These are phyloP conservation scores for Onygenales sp. DNA, from an alignment of 2,329 filamentous ascomycete genomes.

Conservation along the genomic window DNA sequence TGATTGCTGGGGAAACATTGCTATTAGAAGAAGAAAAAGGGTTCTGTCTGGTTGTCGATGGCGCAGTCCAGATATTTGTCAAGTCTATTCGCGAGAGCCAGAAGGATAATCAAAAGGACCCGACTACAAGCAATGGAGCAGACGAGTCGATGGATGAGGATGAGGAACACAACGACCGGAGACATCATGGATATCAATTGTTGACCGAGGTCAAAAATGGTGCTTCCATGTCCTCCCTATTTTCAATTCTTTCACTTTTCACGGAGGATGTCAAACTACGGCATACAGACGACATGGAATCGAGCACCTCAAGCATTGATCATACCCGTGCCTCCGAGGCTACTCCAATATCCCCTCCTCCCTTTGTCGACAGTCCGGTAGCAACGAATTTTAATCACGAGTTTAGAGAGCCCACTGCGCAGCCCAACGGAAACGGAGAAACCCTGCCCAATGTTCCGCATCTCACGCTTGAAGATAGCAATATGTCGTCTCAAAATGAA, in stretches of 20 bases:
- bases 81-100: slow-evolving; percentile 59
- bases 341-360: slow-evolving; percentile 28
- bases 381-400: slow-evolving; percentile 12
- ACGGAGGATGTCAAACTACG: slow-evolving; percentile 85
- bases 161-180: slow-evolving; percentile 52
- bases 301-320: slow-evolving; percentile 26
- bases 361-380: slow-evolving; percentile 20
- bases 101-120: slow-evolving; percentile 14
- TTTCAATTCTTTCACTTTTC: slow-evolving; percentile 87
- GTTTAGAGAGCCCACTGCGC: slow-evolving; percentile 8
- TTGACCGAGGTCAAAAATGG: slow-evolving; percentile 96
- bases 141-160: slow-evolving; percentile 30
- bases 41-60: slow-evolving; percentile 95
- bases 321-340: slow-evolving; percentile 28
- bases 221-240: slow-evolving; percentile 94
- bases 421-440: slow-evolving; percentile 18
- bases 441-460: slow-evolving; percentile 58
- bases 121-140: slow-evolving; percentile 33
- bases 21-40: slow-evolving; percentile 96
- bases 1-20: slow-evolving; percentile 92
- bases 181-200: slow-evolving; percentile 81
- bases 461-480: slow-evolving; percentile 47
- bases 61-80: slow-evolving; percentile 93
- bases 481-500: slow-evolving; percentile 12
- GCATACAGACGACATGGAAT: slow-evolving; percentile 48